Evolutionary conservation across 2,329 filamentous ascomycete species (phyloP).

Genomic region (Laburnicola sp.): DNA sequence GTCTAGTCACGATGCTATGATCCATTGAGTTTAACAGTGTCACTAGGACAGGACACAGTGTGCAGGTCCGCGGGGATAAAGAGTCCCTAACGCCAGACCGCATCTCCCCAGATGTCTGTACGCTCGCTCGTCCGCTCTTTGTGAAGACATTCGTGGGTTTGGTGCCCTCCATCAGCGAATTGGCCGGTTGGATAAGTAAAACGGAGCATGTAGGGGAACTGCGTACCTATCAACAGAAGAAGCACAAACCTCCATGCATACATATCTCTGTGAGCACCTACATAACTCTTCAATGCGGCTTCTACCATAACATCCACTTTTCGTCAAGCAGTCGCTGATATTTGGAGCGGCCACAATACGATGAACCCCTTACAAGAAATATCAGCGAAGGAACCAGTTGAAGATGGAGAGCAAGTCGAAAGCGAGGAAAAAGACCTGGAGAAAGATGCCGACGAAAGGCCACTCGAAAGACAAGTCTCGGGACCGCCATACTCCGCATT

Average conservation of each 20-base stretch:
- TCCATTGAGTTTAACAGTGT: background rate
- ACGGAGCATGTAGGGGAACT: too few relatives aligned
- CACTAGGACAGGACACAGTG: background rate
- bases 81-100: background rate
- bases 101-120: too few relatives aligned
- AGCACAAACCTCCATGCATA: too few relatives aligned
- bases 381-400: background rate
- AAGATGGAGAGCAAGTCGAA: background rate
- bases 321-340: too few relatives aligned
- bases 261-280: background rate
- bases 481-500: constrained; percentile 39
- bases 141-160: too few relatives aligned
- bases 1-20: background rate
- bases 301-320: too few relatives aligned
- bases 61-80: background rate
- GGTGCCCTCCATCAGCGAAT: too few relatives aligned
- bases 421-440: constrained; percentile 19
- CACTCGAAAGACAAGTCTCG: constrained; percentile 26
- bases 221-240: too few relatives aligned
- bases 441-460: constrained; percentile 12
- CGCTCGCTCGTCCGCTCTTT: too few relatives aligned
- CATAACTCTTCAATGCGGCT: background rate
- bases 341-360: background rate
- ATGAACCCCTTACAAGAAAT: background rate
- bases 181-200: too few relatives aligned